Conservation (phyloP, 129 eudicot species). For the Lonicera japonica region DNA sequence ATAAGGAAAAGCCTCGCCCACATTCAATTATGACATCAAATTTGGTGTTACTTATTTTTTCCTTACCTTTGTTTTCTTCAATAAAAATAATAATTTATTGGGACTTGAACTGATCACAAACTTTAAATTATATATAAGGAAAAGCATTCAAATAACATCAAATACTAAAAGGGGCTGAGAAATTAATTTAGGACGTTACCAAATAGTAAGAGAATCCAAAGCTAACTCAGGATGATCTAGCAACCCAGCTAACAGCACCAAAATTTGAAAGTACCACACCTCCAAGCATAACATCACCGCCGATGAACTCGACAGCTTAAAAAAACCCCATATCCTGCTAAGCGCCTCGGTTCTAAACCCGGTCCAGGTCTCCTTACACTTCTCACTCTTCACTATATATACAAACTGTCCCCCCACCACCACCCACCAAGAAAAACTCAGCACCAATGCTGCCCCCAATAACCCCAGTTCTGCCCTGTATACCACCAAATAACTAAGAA, state of each 20-base stretch:
- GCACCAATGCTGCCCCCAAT: constrained; percentile 19
- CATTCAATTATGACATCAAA: too few species aligned
- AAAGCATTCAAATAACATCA: too few species aligned
- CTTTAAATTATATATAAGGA: too few species aligned
- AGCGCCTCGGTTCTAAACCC: constrained; percentile 23
- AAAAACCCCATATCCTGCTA: not conserved
- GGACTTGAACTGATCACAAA: too few species aligned
- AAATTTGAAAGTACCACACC: constrained; percentile 24
- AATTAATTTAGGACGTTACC: too few species aligned
- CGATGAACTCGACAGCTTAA: constrained; percentile 23
- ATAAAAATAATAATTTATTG: too few species aligned
- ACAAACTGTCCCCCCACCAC: constrained; percentile 19
- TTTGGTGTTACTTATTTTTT: too few species aligned
- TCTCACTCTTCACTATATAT: constrained; percentile 15
- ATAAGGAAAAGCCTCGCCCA: too few species aligned
- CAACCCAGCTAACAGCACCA: constrained; percentile 26
- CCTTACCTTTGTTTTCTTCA: too few species aligned
- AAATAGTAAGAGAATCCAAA: constrained; percentile 19
- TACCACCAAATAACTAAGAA: constrained; percentile 9
- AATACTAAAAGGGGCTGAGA: too few species aligned
- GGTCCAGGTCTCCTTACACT: constrained; percentile 21
- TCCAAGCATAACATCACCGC: constrained; percentile 27
- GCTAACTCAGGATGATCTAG: constrained; percentile 16
- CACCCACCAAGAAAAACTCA: constrained; percentile 29
- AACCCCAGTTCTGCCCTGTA: constrained; percentile 15